Evolutionary conservation across 495 filamentous ascomycete genomes (phyloP).

Genomic region (Podospora anserina): DNA sequence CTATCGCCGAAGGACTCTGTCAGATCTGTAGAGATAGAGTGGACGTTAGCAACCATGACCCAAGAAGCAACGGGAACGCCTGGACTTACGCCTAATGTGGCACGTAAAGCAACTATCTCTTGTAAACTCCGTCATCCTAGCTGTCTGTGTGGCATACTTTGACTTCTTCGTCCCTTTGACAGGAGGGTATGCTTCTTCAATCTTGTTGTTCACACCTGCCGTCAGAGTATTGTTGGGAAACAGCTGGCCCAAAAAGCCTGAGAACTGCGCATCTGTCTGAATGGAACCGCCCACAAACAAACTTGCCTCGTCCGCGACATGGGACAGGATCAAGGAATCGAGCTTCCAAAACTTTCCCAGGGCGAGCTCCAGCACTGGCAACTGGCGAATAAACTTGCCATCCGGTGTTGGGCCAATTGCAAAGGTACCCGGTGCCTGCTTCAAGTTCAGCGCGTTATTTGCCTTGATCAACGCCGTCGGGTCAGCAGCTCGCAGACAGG

Average conservation of each 20-base stretch:
- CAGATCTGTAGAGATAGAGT: slow-evolving; percentile 22
- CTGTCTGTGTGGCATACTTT: slow-evolving; percentile 33
- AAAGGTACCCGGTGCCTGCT: slow-evolving; percentile 38
- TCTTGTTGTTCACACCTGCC: slow-evolving; percentile 31
- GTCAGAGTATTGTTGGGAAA: slow-evolving; percentile 38
- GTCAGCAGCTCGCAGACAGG: slow-evolving; percentile 42
- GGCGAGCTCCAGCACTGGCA: slow-evolving; percentile 43
- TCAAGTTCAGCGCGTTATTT: slow-evolving; percentile 38
- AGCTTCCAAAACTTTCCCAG: slow-evolving; percentile 45
- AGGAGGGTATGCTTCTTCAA: slow-evolving; percentile 38
- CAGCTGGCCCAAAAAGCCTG: slow-evolving; percentile 43
- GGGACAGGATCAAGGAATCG: slow-evolving; percentile 41
- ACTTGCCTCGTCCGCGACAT: slow-evolving; percentile 40
- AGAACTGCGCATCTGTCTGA: slow-evolving; percentile 52
- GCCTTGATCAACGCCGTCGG: slow-evolving; percentile 37
- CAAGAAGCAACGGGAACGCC: neutral
- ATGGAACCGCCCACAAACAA: slow-evolving; percentile 44
- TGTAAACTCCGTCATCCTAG: slow-evolving; percentile 33
- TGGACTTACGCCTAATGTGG: slow-evolving; percentile 35
- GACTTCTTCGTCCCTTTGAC: slow-evolving; percentile 20
- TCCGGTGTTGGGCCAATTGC: slow-evolving; percentile 47
- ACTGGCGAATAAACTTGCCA: slow-evolving; percentile 43
- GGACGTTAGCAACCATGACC: neutral
- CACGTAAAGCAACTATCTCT: slow-evolving; percentile 40
- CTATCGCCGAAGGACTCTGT: slow-evolving; percentile 32